Evolutionary conservation across 176 grass and related monocot genomes (phyloP).

Genomic region (Bolboschoenus planiculmis): DNA sequence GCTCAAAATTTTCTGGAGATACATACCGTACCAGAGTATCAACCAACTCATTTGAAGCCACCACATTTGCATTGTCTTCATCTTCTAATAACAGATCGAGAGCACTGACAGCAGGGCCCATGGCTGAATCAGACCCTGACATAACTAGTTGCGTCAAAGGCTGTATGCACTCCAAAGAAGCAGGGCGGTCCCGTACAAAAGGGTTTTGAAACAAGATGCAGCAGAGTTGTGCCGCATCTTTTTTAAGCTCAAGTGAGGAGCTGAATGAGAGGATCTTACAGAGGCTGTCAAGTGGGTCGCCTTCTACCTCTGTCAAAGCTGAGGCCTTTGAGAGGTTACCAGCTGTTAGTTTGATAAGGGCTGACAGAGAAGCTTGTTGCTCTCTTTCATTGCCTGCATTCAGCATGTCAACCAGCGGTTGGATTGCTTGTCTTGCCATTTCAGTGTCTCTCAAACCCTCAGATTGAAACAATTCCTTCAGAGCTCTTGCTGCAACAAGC

Average conservation of each 20-base stretch:
- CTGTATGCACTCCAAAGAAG: conserved; percentile 69
- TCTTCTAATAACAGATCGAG: conserved; percentile 74
- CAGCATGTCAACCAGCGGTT: conserved; percentile 92
- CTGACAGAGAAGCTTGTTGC: conserved; percentile 70
- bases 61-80: conserved; percentile 79
- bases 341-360: conserved; percentile 77
- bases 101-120: conserved; percentile 70
- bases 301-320: conserved; percentile 75
- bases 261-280: conserved; percentile 74
- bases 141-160: conserved; percentile 74
- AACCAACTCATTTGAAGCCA: conserved; percentile 63
- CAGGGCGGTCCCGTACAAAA: conserved; percentile 48
- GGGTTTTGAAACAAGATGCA: conserved; percentile 88
- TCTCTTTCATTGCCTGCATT: conserved; percentile 91
- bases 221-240: conserved; percentile 90
- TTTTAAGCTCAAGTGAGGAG: conserved; percentile 72
- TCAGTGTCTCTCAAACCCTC: conserved; percentile 88
- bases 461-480: conserved; percentile 85
- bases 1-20: conserved; percentile 60
- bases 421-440: conserved; percentile 83
- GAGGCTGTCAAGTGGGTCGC: conserved; percentile 75
- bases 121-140: conserved; percentile 49
- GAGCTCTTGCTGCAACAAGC: conserved; percentile 72
- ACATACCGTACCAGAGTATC: conserved; percentile 82
- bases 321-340: conserved; percentile 68